phyloP scores from a whole-genome alignment of 352 stramenopile genomes.

The Phytophthora rubi region DNA sequence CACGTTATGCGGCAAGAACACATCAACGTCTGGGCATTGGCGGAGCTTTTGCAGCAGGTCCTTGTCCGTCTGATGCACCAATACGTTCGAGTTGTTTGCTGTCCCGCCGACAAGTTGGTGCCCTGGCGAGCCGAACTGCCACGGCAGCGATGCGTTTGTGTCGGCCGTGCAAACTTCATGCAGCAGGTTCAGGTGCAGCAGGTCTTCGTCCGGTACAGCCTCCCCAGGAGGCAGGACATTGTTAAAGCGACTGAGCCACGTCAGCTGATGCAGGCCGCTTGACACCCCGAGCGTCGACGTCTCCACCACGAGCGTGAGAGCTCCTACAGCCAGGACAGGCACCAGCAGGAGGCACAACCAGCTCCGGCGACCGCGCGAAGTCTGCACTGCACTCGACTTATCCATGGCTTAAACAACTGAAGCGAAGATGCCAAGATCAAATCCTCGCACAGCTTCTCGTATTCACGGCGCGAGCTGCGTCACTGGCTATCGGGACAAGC shows the following conservation, averaged over 20 bases:
- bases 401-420: slow-evolving; percentile 21
- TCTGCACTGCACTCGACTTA: slow-evolving; percentile 10
- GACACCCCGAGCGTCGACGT: slow-evolving; percentile 23
- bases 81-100: slow-evolving; percentile 28
- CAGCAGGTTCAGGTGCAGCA: slow-evolving; percentile 43
- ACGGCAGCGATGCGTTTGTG: slow-evolving; percentile 34
- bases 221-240: slow-evolving; percentile 20
- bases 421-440: slow-evolving; percentile 17
- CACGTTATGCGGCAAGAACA: slow-evolving; percentile 45
- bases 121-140: slow-evolving; percentile 41
- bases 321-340: slow-evolving; percentile 22
- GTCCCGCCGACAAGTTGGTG: slow-evolving; percentile 32
- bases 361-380: slow-evolving; percentile 3
- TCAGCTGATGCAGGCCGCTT: slow-evolving; percentile 18
- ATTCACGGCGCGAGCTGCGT: slow-evolving; percentile 18
- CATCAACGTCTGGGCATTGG: slow-evolving; percentile 52
- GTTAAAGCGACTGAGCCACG: slow-evolving; percentile 24
- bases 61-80: slow-evolving; percentile 35
- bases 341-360: slow-evolving; percentile 28
- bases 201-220: slow-evolving; percentile 31
- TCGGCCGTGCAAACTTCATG: slow-evolving; percentile 38
- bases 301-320: slow-evolving; percentile 29
- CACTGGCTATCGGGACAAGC: slow-evolving; percentile 26
- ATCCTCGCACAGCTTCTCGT: slow-evolving; percentile 33
- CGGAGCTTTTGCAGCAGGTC: slow-evolving; percentile 46